These are phyloP conservation scores for Flaveria sonorensis DNA, from an alignment of 129 eudicot genomes.

Conservation along the genomic window DNA sequence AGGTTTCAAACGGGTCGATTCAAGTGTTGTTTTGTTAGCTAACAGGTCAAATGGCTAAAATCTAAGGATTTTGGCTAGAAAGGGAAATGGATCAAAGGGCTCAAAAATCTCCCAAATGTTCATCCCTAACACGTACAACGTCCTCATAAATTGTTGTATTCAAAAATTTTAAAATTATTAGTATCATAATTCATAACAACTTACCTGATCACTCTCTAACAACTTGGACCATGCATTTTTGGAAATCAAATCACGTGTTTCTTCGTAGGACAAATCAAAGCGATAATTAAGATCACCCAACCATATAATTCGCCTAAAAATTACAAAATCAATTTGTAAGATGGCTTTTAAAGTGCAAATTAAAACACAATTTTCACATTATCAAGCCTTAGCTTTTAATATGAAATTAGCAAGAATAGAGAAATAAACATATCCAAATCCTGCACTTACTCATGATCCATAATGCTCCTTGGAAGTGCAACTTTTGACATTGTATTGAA, in stretches of 20 bases:
- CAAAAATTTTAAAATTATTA: not conserved
- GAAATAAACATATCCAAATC: not conserved
- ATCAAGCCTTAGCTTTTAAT: not conserved
- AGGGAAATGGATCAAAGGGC: not conserved
- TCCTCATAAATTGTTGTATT: not conserved
- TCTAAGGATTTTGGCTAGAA: not conserved
- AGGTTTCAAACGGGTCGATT: not conserved
- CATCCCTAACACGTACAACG: not conserved
- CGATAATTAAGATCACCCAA: conserved; percentile 93
- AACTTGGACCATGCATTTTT: conserved; percentile 73
- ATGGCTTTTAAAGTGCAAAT: not conserved
- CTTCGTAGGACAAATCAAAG: conserved; percentile 65
- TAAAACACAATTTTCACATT: not conserved
- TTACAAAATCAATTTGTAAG: conserved; percentile 6
- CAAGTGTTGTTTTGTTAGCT: not conserved
- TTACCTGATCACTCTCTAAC: conserved; percentile 81
- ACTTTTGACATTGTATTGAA: conserved; percentile 50
- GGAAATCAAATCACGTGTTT: conserved; percentile 68
- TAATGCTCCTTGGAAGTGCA: conserved; percentile 59
- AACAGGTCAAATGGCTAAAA: conserved; percentile 3
- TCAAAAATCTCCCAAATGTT: not conserved
- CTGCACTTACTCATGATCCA: conserved; percentile 81
- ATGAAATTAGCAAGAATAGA: not conserved
- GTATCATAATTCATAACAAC: not conserved
- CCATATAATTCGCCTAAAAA: conserved; percentile 80